Percentiles rank a stretch among this genome's conserved stretches.
phyloP scores from a whole-genome alignment of 805 yeast genomes.

The Lipomyces spencermartinsiae region DNA sequence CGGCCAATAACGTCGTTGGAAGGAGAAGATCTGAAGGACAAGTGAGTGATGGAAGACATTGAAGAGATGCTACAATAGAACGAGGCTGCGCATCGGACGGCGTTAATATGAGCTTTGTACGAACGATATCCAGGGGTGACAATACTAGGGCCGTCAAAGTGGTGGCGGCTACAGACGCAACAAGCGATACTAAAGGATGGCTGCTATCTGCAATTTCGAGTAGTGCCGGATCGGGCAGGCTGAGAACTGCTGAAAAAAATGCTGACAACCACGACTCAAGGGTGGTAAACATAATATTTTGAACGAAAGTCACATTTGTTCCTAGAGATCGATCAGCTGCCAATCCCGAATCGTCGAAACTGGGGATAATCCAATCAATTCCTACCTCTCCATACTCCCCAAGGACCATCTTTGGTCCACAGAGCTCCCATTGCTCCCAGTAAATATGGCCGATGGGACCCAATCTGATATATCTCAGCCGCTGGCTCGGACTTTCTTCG shows the following conservation, averaged over 20 bases:
- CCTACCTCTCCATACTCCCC: constrained; percentile 64
- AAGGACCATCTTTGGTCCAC: constrained; percentile 68
- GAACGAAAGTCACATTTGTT: constrained; percentile 72
- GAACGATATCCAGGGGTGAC: constrained; percentile 81
- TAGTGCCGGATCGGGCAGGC: constrained; percentile 87
- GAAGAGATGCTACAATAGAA: constrained; percentile 73
- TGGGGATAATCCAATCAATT: constrained; percentile 41
- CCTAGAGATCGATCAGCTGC: constrained; percentile 71
- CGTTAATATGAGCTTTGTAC: constrained; percentile 77
- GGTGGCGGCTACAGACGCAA: constrained; percentile 72
- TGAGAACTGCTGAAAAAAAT: constrained; percentile 76
- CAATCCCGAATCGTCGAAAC: constrained; percentile 51
- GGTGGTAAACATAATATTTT: constrained; percentile 74
- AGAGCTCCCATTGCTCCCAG: constrained; percentile 52
- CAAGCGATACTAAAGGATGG: constrained; percentile 71
- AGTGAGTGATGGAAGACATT: constrained; percentile 55
- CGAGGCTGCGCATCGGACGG: constrained; percentile 60
- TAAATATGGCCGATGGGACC: constrained; percentile 44
- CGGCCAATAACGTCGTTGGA: constrained; percentile 73
- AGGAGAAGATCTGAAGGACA: constrained; percentile 66
- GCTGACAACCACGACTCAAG: constrained; percentile 93
- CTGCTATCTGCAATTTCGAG: constrained; percentile 82
- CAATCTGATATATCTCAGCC: constrained; percentile 31
- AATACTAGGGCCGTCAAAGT: constrained; percentile 73
- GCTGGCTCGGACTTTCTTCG: constrained; percentile 18